These are phyloP conservation scores for Leccinum subtestaceum DNA, from an alignment of 768 basidiomycete species.

Conservation along the genomic window DNA sequence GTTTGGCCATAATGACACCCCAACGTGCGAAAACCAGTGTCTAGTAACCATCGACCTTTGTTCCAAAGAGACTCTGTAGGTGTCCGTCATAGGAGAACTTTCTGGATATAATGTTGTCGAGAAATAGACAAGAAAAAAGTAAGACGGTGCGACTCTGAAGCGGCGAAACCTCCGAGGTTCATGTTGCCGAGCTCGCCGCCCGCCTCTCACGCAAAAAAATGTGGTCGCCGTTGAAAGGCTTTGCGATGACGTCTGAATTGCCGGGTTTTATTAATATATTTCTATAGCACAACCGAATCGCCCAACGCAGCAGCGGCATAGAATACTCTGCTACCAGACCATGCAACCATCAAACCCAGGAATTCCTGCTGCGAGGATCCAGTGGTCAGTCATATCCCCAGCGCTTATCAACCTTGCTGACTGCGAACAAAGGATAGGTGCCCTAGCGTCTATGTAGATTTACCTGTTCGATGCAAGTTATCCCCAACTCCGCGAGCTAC, in stretches of 20 bases:
- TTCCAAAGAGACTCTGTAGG: background rate
- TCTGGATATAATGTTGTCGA: slow-evolving; percentile 1
- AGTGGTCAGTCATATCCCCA: background rate
- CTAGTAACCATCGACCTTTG: background rate
- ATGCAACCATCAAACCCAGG: background rate
- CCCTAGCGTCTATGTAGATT: background rate
- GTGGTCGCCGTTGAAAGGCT: background rate
- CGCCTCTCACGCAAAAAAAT: slow-evolving; percentile 4
- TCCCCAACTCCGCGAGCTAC: slow-evolving; percentile 26
- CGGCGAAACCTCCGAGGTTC: background rate
- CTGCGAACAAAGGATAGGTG: background rate
- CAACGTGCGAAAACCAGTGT: background rate
- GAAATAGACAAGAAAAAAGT: background rate
- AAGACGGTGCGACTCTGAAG: background rate
- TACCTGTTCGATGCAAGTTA: background rate
- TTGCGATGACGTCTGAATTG: background rate
- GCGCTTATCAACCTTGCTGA: background rate
- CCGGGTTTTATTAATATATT: background rate
- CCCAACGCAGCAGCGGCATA: background rate
- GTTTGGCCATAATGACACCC: slow-evolving; percentile 1
- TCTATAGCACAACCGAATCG: background rate
- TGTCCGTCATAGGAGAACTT: background rate
- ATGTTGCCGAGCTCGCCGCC: background rate
- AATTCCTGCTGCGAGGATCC: background rate
- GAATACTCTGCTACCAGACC: background rate